A percentile compares a stretch with the other conserved stretches of the same genome.
Conservation (phyloP, 495 filamentous ascomycete genomes). For the Penicillium subrubescens region DNA sequence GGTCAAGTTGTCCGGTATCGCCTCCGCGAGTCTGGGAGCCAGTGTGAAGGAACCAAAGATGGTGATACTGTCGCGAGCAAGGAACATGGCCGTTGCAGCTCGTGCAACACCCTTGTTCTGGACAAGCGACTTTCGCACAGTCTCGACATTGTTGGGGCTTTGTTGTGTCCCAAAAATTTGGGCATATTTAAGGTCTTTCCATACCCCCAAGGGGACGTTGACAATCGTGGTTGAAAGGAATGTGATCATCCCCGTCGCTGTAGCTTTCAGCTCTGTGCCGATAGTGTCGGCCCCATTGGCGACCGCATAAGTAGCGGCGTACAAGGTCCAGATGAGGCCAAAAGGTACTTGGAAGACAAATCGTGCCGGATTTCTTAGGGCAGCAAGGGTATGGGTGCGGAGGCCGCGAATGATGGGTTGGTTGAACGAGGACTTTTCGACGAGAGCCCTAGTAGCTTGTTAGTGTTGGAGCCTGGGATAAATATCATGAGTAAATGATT, state of each 20-base stretch:
- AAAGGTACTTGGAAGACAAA: constrained; percentile 32
- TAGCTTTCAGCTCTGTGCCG: constrained; percentile 19
- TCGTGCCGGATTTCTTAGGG: constrained; percentile 20
- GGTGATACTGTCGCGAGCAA: constrained; percentile 43
- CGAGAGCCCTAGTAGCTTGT: constrained; percentile 26
- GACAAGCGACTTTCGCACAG: constrained; percentile 4
- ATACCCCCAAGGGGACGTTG: constrained; percentile 39
- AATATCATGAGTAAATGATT: neutral
- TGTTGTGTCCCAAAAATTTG: constrained; percentile 28
- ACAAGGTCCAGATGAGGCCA: constrained; percentile 35
- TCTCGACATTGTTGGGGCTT: constrained; percentile 7
- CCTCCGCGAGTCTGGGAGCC: constrained; percentile 23
- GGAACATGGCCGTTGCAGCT: constrained; percentile 51
- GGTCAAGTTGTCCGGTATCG: constrained; percentile 29
- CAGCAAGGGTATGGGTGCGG: constrained; percentile 25
- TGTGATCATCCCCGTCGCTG: constrained; percentile 27
- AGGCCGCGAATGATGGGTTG: constrained; percentile 30
- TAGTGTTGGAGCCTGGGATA: neutral
- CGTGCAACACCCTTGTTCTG: constrained; percentile 19
- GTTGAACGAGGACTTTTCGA: constrained; percentile 33
- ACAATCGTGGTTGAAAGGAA: constrained; percentile 31
- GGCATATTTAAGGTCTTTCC: constrained; percentile 43
- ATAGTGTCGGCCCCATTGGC: constrained; percentile 39
- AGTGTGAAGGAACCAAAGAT: constrained; percentile 44
- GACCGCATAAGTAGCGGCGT: constrained; percentile 36